Evolutionary conservation across 768 basidiomycete species (phyloP).

Genomic region (Amanita inopinata): DNA sequence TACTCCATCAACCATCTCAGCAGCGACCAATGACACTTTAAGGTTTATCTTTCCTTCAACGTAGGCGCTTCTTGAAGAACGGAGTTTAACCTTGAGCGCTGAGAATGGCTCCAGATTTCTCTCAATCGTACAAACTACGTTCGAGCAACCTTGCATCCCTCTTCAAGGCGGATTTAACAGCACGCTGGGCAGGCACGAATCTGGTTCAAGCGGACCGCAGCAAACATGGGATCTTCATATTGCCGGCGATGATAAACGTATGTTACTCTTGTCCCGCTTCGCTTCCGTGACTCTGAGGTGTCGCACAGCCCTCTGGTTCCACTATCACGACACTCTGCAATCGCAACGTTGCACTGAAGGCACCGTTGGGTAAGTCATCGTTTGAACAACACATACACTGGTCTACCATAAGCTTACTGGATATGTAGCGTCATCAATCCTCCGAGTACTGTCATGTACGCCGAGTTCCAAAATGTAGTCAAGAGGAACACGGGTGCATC

Average conservation of each 20-base stretch:
- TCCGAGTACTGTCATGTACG: slow-evolving; percentile 18
- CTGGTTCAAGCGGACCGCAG: slow-evolving; percentile 13
- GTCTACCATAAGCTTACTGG: too few relatives aligned
- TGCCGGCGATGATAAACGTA: slow-evolving; percentile 22
- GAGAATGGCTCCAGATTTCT: slow-evolving; percentile 21
- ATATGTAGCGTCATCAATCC: slow-evolving; percentile 26
- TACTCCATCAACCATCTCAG: slow-evolving; percentile 23
- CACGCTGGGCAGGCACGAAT: slow-evolving; percentile 18
- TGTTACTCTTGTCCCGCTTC: slow-evolving; percentile 10
- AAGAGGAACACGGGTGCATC: slow-evolving; percentile 18
- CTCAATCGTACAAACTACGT: slow-evolving; percentile 29
- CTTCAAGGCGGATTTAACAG: slow-evolving; percentile 32
- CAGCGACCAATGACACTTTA: slow-evolving; percentile 24
- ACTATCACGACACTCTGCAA: slow-evolving; percentile 26
- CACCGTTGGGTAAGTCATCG: slow-evolving; percentile 28
- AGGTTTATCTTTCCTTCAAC: slow-evolving; percentile 30
- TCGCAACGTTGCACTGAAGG: slow-evolving; percentile 26
- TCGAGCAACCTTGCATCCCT: slow-evolving; percentile 28
- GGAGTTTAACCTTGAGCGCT: neutral
- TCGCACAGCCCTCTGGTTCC: slow-evolving; percentile 26
- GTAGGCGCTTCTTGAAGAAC: slow-evolving; percentile 15
- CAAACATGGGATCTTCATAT: slow-evolving; percentile 26
- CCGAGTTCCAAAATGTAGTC: slow-evolving; percentile 20
- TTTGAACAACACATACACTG: neutral
- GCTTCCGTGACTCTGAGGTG: neutral